A percentile compares a stretch with the other conserved stretches of the same genome.
Conservation (phyloP, 2,329 filamentous ascomycete genomes). For the Leptographium procerum region DNA sequence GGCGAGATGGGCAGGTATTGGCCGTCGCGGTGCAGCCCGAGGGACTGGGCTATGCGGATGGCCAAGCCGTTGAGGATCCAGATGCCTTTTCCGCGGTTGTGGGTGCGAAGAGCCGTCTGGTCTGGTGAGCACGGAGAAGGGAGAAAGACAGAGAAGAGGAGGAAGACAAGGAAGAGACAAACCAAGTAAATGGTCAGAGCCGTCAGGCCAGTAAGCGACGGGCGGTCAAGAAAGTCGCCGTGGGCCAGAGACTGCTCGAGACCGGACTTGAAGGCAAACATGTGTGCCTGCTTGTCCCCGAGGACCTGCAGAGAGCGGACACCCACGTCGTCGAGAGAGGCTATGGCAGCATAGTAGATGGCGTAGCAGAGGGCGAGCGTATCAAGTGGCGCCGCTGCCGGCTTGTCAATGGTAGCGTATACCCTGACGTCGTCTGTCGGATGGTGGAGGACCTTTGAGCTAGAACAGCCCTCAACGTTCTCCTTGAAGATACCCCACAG, state of each 20-base stretch:
- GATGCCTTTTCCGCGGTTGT: constrained; percentile 22
- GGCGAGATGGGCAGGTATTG: constrained; percentile 35
- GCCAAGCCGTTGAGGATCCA: constrained; percentile 32
- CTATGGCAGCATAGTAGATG: background rate
- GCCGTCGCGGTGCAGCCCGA: constrained; percentile 28
- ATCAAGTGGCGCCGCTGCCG: background rate
- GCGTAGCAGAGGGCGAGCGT: background rate
- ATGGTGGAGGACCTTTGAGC: background rate
- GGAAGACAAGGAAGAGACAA: constrained; percentile 12
- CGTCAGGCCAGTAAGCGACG: background rate
- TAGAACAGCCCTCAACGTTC: background rate
- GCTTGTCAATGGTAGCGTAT: background rate
- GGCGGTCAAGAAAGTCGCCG: background rate
- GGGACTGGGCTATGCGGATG: constrained; percentile 32
- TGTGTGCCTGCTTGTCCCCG: background rate
- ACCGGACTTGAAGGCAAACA: background rate
- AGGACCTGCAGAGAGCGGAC: background rate
- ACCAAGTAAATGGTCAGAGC: constrained; percentile 22
- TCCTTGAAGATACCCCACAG: background rate
- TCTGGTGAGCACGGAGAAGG: background rate
- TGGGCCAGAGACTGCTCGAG: background rate
- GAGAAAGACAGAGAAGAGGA: constrained; percentile 12
- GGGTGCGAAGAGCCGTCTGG: constrained; percentile 16
- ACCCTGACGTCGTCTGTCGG: background rate
- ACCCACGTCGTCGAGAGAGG: background rate